Base-by-base conservation (phyloP, 1,139 yeast genomes). In the Lodderomyces theae region DNA sequence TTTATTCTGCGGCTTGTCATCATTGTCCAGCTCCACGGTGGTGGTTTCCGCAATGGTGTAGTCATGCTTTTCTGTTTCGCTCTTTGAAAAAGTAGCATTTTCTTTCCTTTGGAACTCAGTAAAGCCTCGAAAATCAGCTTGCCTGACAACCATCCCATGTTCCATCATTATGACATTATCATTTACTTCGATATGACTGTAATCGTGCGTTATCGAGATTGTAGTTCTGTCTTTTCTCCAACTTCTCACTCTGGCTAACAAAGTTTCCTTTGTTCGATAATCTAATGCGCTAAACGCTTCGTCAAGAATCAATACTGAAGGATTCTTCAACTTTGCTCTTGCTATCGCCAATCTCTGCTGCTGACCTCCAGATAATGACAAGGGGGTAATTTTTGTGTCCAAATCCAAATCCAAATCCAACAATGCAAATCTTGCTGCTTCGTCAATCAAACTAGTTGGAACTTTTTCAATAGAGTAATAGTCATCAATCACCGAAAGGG, bases 311-410 rank as follows among this genome's bases (percentile, higher is more conserved):
- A 92, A 64, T 3, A 92, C 73, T 0, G 90, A 85, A 0, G 94
- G 62, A 52, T 90, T 75, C 45, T 88, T 69, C 4, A 89, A 50
- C 46, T 71, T 73, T 0, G 97, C 97, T 43, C 97, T 72, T 0
- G 97, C 96, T 22, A 92, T 57, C 0, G 92, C 84, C 3, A 92
- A 67, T 43, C 90, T 66, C 60, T 92, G 98, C 42, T 74, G 77
- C 58, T 92, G 96, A 0, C 98, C 98, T 3, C 97, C 97, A 48
- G 96, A 88, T n/a, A 92, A 64, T 2, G 78, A 77, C 2, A 65
- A 64, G 0, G 61, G 56, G 0, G 81, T 79, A 2, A 86, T 52
- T 2, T 57, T 48, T 0, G 87, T 75, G 21, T 82, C 69, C 3
- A 79, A 40, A 0, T 82, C 69, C 3, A 79, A 40, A 0, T 89